Conservation (phyloP, 2,329 filamentous ascomycete genomes). For the Alternaria tenuissima region DNA sequence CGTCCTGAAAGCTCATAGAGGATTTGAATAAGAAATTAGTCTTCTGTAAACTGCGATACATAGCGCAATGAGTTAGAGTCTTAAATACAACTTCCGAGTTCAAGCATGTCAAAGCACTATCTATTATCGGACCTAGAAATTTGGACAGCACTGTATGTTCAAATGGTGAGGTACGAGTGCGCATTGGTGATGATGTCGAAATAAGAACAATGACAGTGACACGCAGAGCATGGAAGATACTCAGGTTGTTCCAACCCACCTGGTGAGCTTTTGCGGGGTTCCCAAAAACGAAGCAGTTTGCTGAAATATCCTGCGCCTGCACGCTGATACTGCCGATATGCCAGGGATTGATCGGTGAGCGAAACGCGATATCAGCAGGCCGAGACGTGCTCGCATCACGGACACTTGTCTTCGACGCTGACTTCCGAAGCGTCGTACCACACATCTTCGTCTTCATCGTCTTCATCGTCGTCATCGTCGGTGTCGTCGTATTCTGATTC, state of each 20-base stretch:
- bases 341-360: background rate
- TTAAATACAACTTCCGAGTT: fast-evolving
- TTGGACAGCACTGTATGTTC: fast-evolving
- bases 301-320: no score
- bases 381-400: background rate
- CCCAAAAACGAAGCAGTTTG: no score
- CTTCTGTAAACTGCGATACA: no score
- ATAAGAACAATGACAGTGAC: no score
- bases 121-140: no score
- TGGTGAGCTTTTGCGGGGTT: no score
- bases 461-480: background rate
- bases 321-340: background rate
- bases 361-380: background rate
- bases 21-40: fast-evolving
- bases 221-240: no score
- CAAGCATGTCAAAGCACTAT: no score
- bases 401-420: background rate
- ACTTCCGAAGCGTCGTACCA: background rate
- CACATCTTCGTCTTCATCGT: background rate
- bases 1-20: no score
- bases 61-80: fast-evolving
- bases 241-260: constrained; percentile 10
- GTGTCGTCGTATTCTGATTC: background rate
- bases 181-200: no score
- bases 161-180: no score